A percentile compares a stretch with the other conserved stretches of the same genome.
These are phyloP conservation scores for Picea sitchensis DNA, from an alignment of 75 land plant genomes.

Conservation along the genomic window DNA sequence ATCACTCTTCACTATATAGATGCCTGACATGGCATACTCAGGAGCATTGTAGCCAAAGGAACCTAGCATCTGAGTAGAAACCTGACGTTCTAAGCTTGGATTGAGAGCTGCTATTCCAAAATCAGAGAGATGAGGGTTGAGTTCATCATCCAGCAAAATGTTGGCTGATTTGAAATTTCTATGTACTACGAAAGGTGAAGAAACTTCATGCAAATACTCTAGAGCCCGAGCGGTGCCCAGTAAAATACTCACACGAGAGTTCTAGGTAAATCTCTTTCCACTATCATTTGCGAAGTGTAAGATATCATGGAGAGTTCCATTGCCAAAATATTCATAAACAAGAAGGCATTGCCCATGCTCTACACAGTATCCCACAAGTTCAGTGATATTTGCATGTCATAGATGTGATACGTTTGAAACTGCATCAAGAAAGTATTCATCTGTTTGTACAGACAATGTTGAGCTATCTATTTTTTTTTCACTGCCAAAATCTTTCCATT, in stretches of 20 bases:
- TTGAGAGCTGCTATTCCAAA: conserved; percentile 83
- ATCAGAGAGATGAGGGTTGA: conserved; percentile 89
- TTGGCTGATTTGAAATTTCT: conserved; percentile 94
- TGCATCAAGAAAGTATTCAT: conserved; percentile 77
- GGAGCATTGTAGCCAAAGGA: conserved; percentile 97
- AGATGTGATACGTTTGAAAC: conserved; percentile 79
- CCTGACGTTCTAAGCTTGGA: conserved; percentile 76
- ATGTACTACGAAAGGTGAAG: conserved; percentile 84
- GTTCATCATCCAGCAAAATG: conserved; percentile 85
- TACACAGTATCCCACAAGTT: conserved; percentile 80
- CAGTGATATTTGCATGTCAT: conserved; percentile 69
- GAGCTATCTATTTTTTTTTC: conserved; percentile 66
- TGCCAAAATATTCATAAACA: conserved; percentile 72
- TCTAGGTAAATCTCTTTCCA: conserved; percentile 70
- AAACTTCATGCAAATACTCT: conserved; percentile 98
- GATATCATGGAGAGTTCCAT: conserved; percentile 80
- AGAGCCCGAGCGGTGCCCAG: conserved; percentile 93
- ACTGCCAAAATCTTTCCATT: conserved; percentile 46
- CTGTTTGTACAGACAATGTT: conserved; percentile 71
- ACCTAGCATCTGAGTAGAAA: conserved; percentile 67
- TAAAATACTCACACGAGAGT: conserved; percentile 79
- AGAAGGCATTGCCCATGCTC: conserved; percentile 91
- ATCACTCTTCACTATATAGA: conserved; percentile 89
- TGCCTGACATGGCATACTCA: conserved; percentile 87
- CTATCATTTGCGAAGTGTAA: conserved; percentile 69